Percentiles rank a stretch among this genome's conserved stretches.
Conservation (phyloP, 2,329 filamentous ascomycete species). For the Trichoderma aggressivum region DNA sequence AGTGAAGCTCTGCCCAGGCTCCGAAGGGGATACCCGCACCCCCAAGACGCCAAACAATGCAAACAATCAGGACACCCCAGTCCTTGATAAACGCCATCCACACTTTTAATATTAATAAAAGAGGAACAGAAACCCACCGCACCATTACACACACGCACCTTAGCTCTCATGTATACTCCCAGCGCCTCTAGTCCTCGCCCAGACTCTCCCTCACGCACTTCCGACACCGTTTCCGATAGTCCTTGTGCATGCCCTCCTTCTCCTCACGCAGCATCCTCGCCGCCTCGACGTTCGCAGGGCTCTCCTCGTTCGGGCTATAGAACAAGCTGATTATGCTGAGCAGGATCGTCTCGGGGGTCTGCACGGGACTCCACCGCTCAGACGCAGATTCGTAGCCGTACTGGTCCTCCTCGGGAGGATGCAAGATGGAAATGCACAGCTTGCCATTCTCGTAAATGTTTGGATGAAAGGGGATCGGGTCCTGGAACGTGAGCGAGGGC, state of each 20-base stretch:
- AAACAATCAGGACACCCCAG: background rate
- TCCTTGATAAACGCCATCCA: slow-evolving; percentile 9
- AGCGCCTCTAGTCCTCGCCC: slow-evolving; percentile 57
- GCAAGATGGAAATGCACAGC: slow-evolving; percentile 95
- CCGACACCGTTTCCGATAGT: slow-evolving; percentile 76
- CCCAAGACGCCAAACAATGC: slow-evolving; percentile 19
- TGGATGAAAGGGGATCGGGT: slow-evolving; percentile 83
- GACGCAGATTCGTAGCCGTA: slow-evolving; percentile 88
- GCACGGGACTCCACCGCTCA: slow-evolving; percentile 93
- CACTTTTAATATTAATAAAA: background rate
- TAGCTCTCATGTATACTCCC: background rate
- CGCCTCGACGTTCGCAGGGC: slow-evolving; percentile 91
- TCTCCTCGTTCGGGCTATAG: slow-evolving; percentile 90
- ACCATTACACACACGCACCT: background rate
- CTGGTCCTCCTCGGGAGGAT: slow-evolving; percentile 90
- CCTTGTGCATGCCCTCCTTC: slow-evolving; percentile 54
- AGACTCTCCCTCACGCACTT: slow-evolving; percentile 78
- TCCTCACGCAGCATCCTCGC: slow-evolving; percentile 85
- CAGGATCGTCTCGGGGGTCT: slow-evolving; percentile 91
- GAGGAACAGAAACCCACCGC: background rate
- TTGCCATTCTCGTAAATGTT: slow-evolving; percentile 87
- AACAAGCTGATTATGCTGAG: slow-evolving; percentile 90
- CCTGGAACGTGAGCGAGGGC: slow-evolving; percentile 82
- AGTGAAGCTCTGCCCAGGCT: background rate
- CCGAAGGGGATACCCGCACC: background rate